Evolutionary conservation across 306 rosid species (phyloP), one percentile per base, ranked within the genome.

Genomic region (Heteromeles arbutifolia): DNA sequence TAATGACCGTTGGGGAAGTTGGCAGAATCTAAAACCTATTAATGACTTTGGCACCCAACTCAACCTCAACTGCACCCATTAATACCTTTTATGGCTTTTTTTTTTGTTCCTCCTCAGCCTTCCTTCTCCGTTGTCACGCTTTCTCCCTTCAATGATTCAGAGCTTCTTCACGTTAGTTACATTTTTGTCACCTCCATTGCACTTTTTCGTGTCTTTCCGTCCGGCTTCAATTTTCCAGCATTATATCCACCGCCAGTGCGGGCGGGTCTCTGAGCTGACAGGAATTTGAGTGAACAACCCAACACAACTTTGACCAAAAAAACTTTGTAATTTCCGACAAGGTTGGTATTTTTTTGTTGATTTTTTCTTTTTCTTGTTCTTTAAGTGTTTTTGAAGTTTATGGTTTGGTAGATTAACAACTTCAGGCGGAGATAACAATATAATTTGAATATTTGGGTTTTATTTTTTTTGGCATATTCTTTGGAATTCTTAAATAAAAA

Each of bases 1-100:
- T 86, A 86, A 92, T 85, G 86, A 78, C 91, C 88, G 91, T 78
- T 81, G 87, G 87, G 88, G 87, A 82, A 77, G 97, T 89, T 90
- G 90, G 90, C 80, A 54, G 61, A 74, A 65, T 70, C 84, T 78
- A 69, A 54, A 75, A 29, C 79, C 81, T 70, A 79, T 85, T 82
- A 86, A 88, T 90, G 87, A 78, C 43, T 72, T 50, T 31, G 70
- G 13, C 85, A 79, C 77, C 84, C 64, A 74, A 70, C 59, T 58
- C 73, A 57, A 4, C 41, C 78, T 61, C 81, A 77, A 73, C 84
- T 43, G 77, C 32, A 76, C 76, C 75, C 77, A 75, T 77, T 81
- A 86, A 81, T 81, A 63, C 67, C 31, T 28, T 44, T 12, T 53
- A 6, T 54, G 22, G 3, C 3, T 21, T 56, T 1, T 21, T 56